Conservation (phyloP, 495 filamentous ascomycete genomes). For the Monascus purpureus region DNA sequence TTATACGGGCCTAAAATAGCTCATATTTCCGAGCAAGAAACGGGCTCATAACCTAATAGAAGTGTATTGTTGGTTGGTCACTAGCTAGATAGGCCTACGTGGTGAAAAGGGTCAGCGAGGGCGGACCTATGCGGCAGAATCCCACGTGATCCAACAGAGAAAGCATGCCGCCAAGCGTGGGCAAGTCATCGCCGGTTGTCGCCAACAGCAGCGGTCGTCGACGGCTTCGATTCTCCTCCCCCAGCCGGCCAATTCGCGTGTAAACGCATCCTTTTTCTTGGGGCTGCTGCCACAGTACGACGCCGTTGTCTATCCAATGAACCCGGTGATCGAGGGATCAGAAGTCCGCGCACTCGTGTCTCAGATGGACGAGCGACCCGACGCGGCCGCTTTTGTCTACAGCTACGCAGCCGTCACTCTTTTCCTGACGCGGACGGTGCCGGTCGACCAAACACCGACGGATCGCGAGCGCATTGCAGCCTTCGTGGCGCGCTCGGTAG, state of each 20-base stretch:
- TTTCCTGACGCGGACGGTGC: constrained; percentile 7
- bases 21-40: too few relatives aligned
- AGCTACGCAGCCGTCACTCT: constrained; percentile 16
- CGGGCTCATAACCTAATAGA: too few relatives aligned
- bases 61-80: too few relatives aligned
- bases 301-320: constrained; percentile 16
- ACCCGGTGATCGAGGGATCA: constrained; percentile 11
- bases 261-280: constrained; percentile 8
- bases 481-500: constrained; percentile 12
- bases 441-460: constrained; percentile 3
- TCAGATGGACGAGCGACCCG: constrained; percentile 8
- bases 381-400: constrained; percentile 13
- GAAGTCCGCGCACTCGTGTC: constrained; percentile 10
- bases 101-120: too few relatives aligned
- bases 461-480: constrained; percentile 6
- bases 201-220: constrained; percentile 4
- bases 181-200: too few relatives aligned
- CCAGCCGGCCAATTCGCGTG: constrained; percentile 1
- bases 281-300: constrained; percentile 11
- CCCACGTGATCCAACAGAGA: too few relatives aligned
- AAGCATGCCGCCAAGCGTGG: too few relatives aligned
- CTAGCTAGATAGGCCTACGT: too few relatives aligned
- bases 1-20: too few relatives aligned
- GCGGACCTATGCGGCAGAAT: too few relatives aligned
- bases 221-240: background rate